Evolutionary conservation across 345 rosid species (phyloP).

Genomic region (Combretum micranthum): DNA sequence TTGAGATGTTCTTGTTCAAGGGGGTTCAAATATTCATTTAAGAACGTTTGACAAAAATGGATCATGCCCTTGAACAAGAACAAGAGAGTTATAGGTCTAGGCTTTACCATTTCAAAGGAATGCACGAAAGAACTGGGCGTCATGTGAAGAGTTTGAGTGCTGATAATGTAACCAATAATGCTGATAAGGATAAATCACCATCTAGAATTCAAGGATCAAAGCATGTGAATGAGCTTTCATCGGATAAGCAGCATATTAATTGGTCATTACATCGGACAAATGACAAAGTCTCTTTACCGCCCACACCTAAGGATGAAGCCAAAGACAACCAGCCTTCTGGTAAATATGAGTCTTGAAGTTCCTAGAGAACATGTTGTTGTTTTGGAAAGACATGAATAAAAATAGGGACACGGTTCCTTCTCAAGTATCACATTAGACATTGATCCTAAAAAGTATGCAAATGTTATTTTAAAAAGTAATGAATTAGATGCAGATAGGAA

Average conservation of each 20-base stretch:
- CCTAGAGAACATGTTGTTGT: too few relatives aligned
- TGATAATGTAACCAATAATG: slow-evolving; percentile 24
- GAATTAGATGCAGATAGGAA: too few relatives aligned
- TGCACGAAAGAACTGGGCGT: slow-evolving; percentile 27
- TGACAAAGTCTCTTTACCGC: slow-evolving; percentile 18
- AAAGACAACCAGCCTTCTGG: slow-evolving; percentile 20
- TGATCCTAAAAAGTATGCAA: too few relatives aligned
- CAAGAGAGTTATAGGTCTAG: slow-evolving; percentile 47
- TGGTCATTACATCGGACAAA: slow-evolving; percentile 7
- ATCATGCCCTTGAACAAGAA: slow-evolving; percentile 47
- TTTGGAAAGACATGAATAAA: too few relatives aligned
- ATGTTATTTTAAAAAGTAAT: too few relatives aligned
- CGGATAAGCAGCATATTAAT: slow-evolving; percentile 19
- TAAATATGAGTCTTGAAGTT: slow-evolving; percentile 1
- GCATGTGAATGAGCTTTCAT: slow-evolving; percentile 4
- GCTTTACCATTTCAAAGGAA: slow-evolving; percentile 52
- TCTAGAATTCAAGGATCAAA: slow-evolving; percentile 19
- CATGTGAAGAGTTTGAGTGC: slow-evolving; percentile 44
- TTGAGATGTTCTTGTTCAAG: too few relatives aligned
- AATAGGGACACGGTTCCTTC: too few relatives aligned
- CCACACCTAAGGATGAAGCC: slow-evolving; percentile 13
- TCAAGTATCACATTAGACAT: too few relatives aligned
- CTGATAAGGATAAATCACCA: slow-evolving; percentile 22
- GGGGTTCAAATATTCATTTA: not conserved
- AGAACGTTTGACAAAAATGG: slow-evolving; percentile 25